These are phyloP conservation scores for Pichia scutulata DNA, from an alignment of 805 yeast species.

Conservation along the genomic window DNA sequence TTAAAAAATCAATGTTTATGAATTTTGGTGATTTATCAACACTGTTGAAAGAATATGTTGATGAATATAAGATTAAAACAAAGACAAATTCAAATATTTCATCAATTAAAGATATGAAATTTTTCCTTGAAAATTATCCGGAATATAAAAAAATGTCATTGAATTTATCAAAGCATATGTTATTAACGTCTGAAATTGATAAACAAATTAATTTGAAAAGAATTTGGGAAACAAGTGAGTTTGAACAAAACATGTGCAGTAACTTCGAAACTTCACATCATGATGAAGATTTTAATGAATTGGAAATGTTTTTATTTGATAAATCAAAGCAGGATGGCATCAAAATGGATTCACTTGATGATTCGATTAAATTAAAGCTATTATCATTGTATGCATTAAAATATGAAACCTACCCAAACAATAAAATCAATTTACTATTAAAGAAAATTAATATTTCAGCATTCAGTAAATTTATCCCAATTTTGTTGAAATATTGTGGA, in stretches of 20 bases:
- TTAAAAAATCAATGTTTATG: constrained; percentile 69
- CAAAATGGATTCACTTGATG: constrained; percentile 32
- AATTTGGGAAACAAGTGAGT: constrained; percentile 80
- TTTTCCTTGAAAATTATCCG: constrained; percentile 86
- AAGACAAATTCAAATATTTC: constrained; percentile 65
- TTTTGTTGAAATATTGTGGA: constrained; percentile 40
- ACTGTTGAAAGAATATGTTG: constrained; percentile 74
- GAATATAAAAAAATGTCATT: constrained; percentile 84
- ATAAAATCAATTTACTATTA: constrained; percentile 34
- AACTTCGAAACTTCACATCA: constrained; percentile 38
- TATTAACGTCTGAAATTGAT: constrained; percentile 81
- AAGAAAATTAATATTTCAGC: constrained; percentile 31
- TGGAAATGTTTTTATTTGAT: constrained; percentile 47
- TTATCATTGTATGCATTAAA: constrained; percentile 68
- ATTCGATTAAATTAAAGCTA: constrained; percentile 52
- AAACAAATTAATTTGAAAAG: constrained; percentile 54
- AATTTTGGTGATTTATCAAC: constrained; percentile 96
- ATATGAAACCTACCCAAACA: constrained; percentile 47
- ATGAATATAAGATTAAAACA: constrained; percentile 71
- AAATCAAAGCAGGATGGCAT: constrained; percentile 17
- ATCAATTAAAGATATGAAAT: constrained; percentile 83
- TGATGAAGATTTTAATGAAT: constrained; percentile 44
- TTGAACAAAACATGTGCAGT: constrained; percentile 80
- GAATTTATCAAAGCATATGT: constrained; percentile 87
- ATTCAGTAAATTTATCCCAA: constrained; percentile 33